These are phyloP conservation scores for Dactylonectria macrodidyma DNA, from an alignment of 2,329 filamentous ascomycete genomes.

Conservation along the genomic window DNA sequence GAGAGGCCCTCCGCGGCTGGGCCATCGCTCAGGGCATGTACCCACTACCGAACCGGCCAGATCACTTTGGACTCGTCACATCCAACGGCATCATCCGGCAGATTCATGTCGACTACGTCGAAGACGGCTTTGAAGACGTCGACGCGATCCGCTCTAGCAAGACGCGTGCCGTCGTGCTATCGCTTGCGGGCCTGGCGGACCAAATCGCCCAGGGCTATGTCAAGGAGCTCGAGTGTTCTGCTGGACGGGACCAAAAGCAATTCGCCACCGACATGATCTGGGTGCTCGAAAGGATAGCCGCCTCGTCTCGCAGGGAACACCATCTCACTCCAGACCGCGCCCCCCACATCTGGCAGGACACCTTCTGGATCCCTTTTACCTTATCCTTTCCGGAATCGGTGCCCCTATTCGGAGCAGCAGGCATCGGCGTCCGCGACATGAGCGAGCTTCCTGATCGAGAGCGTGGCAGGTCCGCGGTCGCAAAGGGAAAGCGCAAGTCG, in stretches of 20 bases:
- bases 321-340: constrained; percentile 36
- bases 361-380: constrained; percentile 53
- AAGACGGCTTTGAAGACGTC: constrained; percentile 50
- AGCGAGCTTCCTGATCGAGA: background rate
- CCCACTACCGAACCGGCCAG: constrained; percentile 40
- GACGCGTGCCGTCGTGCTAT: constrained; percentile 48
- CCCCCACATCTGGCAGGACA: constrained; percentile 42
- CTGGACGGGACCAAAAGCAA: constrained; percentile 31
- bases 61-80: constrained; percentile 56
- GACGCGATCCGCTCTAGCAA: constrained; percentile 38
- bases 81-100: constrained; percentile 47
- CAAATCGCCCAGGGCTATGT: constrained; percentile 54
- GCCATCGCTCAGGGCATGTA: constrained; percentile 53
- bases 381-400: constrained; percentile 47
- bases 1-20: constrained; percentile 59
- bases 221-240: constrained; percentile 37
- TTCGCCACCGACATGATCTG: constrained; percentile 53
- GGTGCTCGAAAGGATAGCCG: constrained; percentile 52
- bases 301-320: constrained; percentile 37
- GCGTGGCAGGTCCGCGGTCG: background rate
- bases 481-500: background rate
- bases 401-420: constrained; percentile 49
- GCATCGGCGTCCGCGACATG: constrained; percentile 37
- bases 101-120: constrained; percentile 56
- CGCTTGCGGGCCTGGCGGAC: constrained; percentile 54